These are phyloP conservation scores for barrel medic (Medicago truncatula) DNA, from an alignment of 306 rosid species.

Conservation along the genomic window MtrunA17r5.0-ANR NC_053048.1:29433501-29434000, in stretches of 20 bases:
- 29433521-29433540: too few species aligned
- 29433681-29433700: neutral
- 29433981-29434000: neutral
- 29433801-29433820: neutral
- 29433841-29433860: neutral
- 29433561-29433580: too few species aligned
- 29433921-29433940: conserved; percentile 66
- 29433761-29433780: neutral
- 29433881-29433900: neutral
- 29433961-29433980: conserved; percentile 33
- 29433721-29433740: neutral
- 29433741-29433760: neutral
- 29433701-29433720: neutral
- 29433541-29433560: too few species aligned
- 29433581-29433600: neutral
- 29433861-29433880: neutral
- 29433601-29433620: neutral
- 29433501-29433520: too few species aligned
- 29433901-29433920: neutral
- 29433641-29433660: too few species aligned
- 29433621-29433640: neutral
- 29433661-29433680: neutral
- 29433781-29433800: neutral
- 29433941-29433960: conserved; percentile 57
- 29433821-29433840: neutral